These are phyloP conservation scores for Stachybotrys elegans DNA, from an alignment of 2,329 filamentous ascomycete species.

Conservation along the genomic window DNA sequence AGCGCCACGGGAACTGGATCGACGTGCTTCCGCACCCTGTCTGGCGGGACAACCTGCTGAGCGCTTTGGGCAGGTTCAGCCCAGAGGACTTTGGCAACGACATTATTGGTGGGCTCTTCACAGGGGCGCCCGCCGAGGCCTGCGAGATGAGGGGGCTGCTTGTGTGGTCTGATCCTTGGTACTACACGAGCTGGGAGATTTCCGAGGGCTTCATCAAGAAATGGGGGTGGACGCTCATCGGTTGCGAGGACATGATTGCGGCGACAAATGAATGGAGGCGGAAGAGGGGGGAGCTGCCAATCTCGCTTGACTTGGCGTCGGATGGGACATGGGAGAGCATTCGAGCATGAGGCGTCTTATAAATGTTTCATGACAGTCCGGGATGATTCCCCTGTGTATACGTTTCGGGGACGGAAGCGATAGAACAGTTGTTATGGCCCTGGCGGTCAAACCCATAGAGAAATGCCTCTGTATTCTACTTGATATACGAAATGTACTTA, in stretches of 20 bases:
- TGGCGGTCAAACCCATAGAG: no score
- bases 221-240: not conserved
- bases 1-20: not conserved
- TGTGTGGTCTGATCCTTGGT: not conserved
- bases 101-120: not conserved
- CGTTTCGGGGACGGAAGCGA: no score
- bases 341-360: no score
- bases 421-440: no score
- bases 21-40: not conserved
- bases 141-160: not conserved
- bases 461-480: no score
- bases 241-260: not conserved
- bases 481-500: no score
- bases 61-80: not conserved
- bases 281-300: not conserved
- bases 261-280: not conserved
- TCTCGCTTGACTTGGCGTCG: no score
- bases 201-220: not conserved
- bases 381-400: no score
- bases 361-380: no score
- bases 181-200: not conserved
- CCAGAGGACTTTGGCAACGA: not conserved
- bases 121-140: no score
- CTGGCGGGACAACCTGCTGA: not conserved
- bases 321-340: no score